Evolutionary conservation across 352 stramenopile species (phyloP), one percentile per base, ranked within the genome.

Genomic region (Phytopythium montanum): DNA sequence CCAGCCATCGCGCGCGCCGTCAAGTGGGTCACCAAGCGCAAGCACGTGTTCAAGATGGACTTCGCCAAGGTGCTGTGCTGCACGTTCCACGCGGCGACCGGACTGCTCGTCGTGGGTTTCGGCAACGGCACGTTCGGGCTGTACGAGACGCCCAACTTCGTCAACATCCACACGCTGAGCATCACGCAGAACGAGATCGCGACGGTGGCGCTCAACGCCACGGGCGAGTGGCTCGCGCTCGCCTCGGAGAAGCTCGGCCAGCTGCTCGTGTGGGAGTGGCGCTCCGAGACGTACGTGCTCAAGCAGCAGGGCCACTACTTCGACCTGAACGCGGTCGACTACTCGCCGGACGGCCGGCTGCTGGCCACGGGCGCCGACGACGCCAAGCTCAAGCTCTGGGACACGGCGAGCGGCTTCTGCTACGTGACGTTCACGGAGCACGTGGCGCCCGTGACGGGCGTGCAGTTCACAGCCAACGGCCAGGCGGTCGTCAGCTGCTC

Each of bases 271-370:
- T 99, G 97, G 97, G 97, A 99, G 67, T 99, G 97, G 97, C 85
- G 98, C 59, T 98, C 92, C 0, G 98, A 99, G 85, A 99, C 96
- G 23, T 99, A 99, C 64, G 94, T 99, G 46, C 79, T 99, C 14
- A 99, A 99, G 75, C 98, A 99, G 75, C 96, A 99, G 64, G 97
- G 97, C 49, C 97, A 99, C 81, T 97, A 97, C 55, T 99, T 99
- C 68, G 97, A 98, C 61, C 88, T 99, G 62, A 98, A 98, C 64
- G 79, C 89, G 46, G 88, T 99, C 44, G 97, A 97, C 41, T 99
- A 99, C 75, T 99, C 94, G 19, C 96, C 96, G 0, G 97, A 99
- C 64, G 97, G 97, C 25, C 85, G 97, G 12, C 75, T 99, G 14
- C 75, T 99, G 39, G 97, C 95, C 33, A 99, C 97, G 4, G 98